Percentiles rank a stretch among this genome's conserved stretches.
phyloP scores from a whole-genome alignment of 306 rosid genomes.

The Ormosia semicastrata region DNA sequence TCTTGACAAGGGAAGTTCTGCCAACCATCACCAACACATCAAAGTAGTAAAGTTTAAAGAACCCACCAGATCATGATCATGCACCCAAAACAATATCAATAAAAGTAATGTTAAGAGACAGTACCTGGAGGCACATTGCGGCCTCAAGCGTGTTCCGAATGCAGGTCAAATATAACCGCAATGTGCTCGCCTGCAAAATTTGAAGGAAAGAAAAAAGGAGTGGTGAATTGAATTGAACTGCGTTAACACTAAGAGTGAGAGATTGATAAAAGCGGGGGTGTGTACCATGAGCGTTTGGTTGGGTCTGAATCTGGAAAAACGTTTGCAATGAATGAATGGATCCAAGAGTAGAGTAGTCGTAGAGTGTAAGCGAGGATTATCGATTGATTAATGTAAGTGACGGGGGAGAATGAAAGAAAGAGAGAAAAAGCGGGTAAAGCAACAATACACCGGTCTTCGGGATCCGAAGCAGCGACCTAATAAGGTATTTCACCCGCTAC shows the following conservation, averaged over 20 bases:
- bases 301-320: not conserved
- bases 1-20: constrained; percentile 99
- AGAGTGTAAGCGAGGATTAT: not conserved
- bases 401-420: too few species aligned
- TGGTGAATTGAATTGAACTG: not conserved
- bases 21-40: not conserved
- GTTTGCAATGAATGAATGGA: not conserved
- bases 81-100: not conserved
- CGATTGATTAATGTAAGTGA: too few species aligned
- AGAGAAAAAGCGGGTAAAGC: too few species aligned
- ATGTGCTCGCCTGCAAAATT: constrained; percentile 55
- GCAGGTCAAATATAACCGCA: constrained; percentile 79
- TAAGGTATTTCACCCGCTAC: too few species aligned
- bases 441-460: too few species aligned
- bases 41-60: not conserved
- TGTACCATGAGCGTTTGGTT: not conserved
- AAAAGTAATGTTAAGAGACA: too few species aligned
- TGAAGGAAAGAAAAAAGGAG: not conserved
- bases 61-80: not conserved
- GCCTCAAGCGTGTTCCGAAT: constrained; percentile 92
- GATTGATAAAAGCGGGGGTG: not conserved
- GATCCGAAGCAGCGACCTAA: too few species aligned
- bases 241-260: not conserved
- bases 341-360: not conserved
- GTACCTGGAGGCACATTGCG: constrained; percentile 95